Percentiles rank a stretch among this genome's conserved stretches.
Evolutionary conservation across 2,329 filamentous ascomycete species (phyloP).

Genomic region (Aureobasidium sp.): DNA sequence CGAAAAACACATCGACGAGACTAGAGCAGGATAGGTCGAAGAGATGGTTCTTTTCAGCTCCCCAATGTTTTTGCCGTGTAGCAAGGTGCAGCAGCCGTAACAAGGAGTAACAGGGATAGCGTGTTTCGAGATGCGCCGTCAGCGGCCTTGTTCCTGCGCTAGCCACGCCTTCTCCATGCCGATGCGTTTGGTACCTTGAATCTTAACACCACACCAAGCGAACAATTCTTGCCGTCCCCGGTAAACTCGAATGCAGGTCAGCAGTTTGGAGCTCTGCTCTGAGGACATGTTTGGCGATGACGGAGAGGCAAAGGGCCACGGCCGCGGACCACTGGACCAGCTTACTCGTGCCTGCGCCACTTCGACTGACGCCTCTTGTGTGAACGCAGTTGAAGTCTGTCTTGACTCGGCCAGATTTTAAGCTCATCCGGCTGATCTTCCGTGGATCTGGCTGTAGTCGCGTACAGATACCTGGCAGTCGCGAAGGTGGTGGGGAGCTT

Average conservation of each 20-base stretch:
- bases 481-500: constrained; percentile 3
- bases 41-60: constrained; percentile 10
- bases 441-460: neutral
- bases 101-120: constrained; percentile 8
- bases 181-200: constrained; percentile 13
- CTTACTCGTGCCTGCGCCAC: neutral
- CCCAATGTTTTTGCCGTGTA: constrained; percentile 4
- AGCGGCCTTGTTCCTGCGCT: constrained; percentile 8
- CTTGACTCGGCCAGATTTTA: constrained; percentile 1
- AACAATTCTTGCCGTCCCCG: neutral
- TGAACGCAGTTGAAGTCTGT: neutral
- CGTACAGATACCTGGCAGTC: neutral
- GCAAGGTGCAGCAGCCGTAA: neutral
- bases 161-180: constrained; percentile 11
- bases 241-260: constrained; percentile 2
- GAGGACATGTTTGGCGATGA: constrained; percentile 6
- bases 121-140: constrained; percentile 15
- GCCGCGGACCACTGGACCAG: neutral
- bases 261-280: neutral
- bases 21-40: constrained; percentile 8
- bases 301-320: neutral
- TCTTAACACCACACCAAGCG: constrained; percentile 10
- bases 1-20: neutral
- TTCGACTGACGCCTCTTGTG: neutral
- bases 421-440: constrained; percentile 9